A percentile compares a stretch with the other conserved stretches of the same genome.
Conservation (phyloP, 352 stramenopile species). For the Peronospora tabacina region DNA sequence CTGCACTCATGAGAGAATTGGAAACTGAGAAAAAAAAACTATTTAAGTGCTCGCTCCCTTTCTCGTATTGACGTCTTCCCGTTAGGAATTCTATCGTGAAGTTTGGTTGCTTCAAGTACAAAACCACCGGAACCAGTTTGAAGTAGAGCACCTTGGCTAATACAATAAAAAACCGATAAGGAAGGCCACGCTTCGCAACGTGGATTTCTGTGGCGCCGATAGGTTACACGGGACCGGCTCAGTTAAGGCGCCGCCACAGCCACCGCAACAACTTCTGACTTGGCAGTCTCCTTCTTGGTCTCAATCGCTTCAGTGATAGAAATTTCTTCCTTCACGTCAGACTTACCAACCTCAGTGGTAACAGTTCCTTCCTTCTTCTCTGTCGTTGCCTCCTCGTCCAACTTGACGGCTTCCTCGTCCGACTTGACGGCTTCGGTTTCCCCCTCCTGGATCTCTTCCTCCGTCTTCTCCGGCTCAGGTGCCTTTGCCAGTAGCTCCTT, state of each 20-base stretch:
- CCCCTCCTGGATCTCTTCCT: not conserved
- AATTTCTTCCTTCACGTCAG: slow-evolving; percentile 22
- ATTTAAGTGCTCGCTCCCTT: slow-evolving; percentile 7
- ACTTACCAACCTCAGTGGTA: slow-evolving; percentile 24
- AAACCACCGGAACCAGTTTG: slow-evolving; percentile 15
- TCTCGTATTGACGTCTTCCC: slow-evolving; percentile 3
- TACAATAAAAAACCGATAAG: slow-evolving; percentile 26
- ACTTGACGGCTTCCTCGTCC: not conserved
- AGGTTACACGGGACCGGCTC: not conserved
- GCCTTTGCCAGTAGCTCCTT: slow-evolving; percentile 46
- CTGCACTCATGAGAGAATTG: slow-evolving; percentile 19
- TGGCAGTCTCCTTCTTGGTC: slow-evolving; percentile 9
- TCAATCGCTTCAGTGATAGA: slow-evolving; percentile 2
- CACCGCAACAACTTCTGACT: slow-evolving; percentile 19
- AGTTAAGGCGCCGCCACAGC: slow-evolving; percentile 18
- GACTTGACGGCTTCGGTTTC: not conserved
- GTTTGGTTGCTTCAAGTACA: not conserved
- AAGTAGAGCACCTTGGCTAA: slow-evolving; percentile 17
- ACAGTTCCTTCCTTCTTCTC: not conserved
- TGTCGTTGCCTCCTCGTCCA: slow-evolving; percentile 24
- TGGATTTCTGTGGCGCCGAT: slow-evolving; percentile 8
- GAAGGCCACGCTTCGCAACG: slow-evolving; percentile 2
- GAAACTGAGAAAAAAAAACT: slow-evolving; percentile 4
- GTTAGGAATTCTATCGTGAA: not conserved
- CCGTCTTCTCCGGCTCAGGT: slow-evolving; percentile 6